Base-by-base conservation (phyloP, 2,329 filamentous ascomycete species). In the Piedraia hortae region DNA sequence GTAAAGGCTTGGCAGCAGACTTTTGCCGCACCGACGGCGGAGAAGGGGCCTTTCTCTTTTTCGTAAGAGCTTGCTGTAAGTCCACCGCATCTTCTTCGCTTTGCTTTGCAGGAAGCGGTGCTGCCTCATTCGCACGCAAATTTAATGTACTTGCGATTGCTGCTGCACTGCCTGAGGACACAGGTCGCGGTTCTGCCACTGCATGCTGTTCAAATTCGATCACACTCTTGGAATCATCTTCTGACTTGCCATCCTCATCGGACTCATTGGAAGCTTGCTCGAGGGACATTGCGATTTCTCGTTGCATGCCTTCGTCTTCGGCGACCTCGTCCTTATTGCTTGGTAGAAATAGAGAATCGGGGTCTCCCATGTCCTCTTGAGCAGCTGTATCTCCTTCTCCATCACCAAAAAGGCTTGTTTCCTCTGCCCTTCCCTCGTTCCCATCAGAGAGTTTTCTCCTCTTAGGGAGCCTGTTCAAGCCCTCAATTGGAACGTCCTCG, bases 401-500 rank as follows among this genome's bases (percentile, higher is more conserved):
- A 50, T 22, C 48, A 44, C 34, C 58, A 56, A 6, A 57, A 34
- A 6, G 45, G 47, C 30, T 47, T 52, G 47, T 21, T 45, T 48
- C n/a, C 45, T 37, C 8, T 51, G 30, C 3, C 42, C 30, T 16
- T 30, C 26, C 35, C 12, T 43, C 10, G 23, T 25, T 10, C 32
- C 24, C 5, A 25, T 24, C 14, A n/a, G 29, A 28, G 4, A 25
- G 12, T 41, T 24, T 43, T 21, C 45, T 46, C 15, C 51, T 39
- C 32, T 68, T 82, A 0, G 78, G 77, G 9, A 91, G 47, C 22
- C 78, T 58, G 35, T 91, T 91, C 7, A 91, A 39, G 0, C 80
- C 80, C 41, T 85, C 74, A 21, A 91, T 80, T 0, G 80, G 78
- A 3, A 91, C 70, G 43, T 91, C 80, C 41, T 91, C 80, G 35